Conservation (phyloP, 768 basidiomycete species). For the Amanita thiersii region DNA sequence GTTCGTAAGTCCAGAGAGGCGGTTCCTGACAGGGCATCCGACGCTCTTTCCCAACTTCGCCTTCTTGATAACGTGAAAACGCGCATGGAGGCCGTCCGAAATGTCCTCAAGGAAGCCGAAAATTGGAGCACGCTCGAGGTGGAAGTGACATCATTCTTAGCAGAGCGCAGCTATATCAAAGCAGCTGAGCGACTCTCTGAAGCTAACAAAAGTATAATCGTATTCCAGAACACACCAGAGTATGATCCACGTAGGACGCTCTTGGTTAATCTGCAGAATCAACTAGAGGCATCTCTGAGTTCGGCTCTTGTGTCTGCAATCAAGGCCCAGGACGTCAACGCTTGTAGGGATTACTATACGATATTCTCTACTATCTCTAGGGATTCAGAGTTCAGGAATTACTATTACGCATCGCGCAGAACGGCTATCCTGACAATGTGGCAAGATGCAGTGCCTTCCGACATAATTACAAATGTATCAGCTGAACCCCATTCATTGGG, state of each 20-base stretch:
- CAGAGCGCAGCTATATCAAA: slow-evolving; percentile 72
- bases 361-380: slow-evolving; percentile 91
- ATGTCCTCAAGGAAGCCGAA: slow-evolving; percentile 90
- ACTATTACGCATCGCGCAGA: slow-evolving; percentile 85
- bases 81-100: slow-evolving; percentile 83
- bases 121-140: slow-evolving; percentile 94
- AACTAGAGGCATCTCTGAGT: slow-evolving; percentile 87
- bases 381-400: slow-evolving; percentile 87
- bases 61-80: slow-evolving; percentile 76
- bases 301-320: slow-evolving; percentile 88
- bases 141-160: slow-evolving; percentile 81
- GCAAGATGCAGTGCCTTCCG: slow-evolving; percentile 49
- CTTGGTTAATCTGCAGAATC: slow-evolving; percentile 90
- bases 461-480: slow-evolving; percentile 31
- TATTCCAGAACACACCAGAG: slow-evolving; percentile 89
- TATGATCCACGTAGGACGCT: slow-evolving; percentile 81
- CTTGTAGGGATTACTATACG: slow-evolving; percentile 70
- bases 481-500: slow-evolving; percentile 35
- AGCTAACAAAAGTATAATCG: slow-evolving; percentile 81
- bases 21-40: slow-evolving; percentile 48
- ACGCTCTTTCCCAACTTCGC: slow-evolving; percentile 69
- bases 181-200: slow-evolving; percentile 91
- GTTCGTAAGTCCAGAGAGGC: slow-evolving; percentile 44
- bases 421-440: slow-evolving; percentile 58
- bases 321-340: slow-evolving; percentile 63